Base-by-base conservation (phyloP, 345 rosid genomes). In the Garcia nutans region DNA sequence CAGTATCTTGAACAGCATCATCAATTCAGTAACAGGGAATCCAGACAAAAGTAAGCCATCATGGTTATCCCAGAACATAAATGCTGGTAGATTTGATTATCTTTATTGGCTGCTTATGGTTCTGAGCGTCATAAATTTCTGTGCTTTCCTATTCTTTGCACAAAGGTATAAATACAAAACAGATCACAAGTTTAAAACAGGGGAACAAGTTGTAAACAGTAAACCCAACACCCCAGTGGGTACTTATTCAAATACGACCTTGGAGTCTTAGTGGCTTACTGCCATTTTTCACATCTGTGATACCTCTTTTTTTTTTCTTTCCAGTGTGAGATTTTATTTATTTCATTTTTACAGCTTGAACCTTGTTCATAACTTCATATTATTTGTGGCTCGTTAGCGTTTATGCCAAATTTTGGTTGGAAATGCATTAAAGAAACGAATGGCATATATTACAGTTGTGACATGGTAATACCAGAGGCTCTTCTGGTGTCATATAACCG, bases 21-120 rank as follows among this genome's bases (percentile, higher is more conserved):
- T 94, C 47, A 91, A 92, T 81, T 86, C 90, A 26, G 84, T 82
- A 37, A 92, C 98, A 9, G 83, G 85, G 22, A 81, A 80, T 55
- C 77, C 80, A 1, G 86, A 74, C 3, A 80, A 85, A 62, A 69
- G 37, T 52, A 69, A 73, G 41, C 83, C 74, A 6, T 89, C 96
- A 26, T 94, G 98, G 98, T 75, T 94, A 22, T 90, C 94, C 13
- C 94, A 89, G 86, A 94, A 94, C 68, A 86, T 94, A 76, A 94
- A 94, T 73, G 86, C 88, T 0, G 98, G 96, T 2, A 87, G 84
- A 82, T 94, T 94, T 17, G 96, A 94, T 72, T 87, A 86, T 74
- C 86, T 92, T 65, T 94, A 92, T 82, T 89, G 97, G 96, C 76
- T 92, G 82, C 92, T 94, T 37, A 60, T 90, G 6, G 79, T 86